Base-by-base conservation (phyloP, 352 stramenopile genomes). In the Pythium aristosporum region DNA sequence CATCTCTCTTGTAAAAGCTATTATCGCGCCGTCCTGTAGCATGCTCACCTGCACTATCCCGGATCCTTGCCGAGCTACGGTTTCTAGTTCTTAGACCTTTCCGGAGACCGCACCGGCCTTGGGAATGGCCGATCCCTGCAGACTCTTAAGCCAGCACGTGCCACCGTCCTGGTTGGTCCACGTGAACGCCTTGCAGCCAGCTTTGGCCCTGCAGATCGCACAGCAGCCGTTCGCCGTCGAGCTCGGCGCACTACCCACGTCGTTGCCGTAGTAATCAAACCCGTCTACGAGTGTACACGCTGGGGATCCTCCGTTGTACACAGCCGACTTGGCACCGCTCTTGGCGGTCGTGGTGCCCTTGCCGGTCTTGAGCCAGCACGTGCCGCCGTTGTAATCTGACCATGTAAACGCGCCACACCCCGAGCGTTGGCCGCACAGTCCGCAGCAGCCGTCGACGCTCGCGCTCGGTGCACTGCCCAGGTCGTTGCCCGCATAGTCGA, bases 321-420 rank as follows among this genome's bases (percentile, higher is more conserved):
- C 58, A 3, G 34, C 53, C n/a, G 62, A 69, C 55, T 60, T 53
- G 23, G 28, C 62, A 18, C 62, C 62, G 2, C 34, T 49, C 52
- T 62, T 66, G 34, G 20, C 32, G 10, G 42, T 30, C 13, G 64
- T 46, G 23, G 57, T 25, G 15, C 68, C 63, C 54, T 71, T 65
- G 50, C 20, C 18, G 2, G 2, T 79, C 61, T 91, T 89, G 30
- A 88, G 66, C 68, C 72, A 89, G 55, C 79, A 87, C 12, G 73
- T 86, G 10, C 80, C 80, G 15, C 72, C 66, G 44, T 80, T 83
- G 70, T 69, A 65, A 32, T 67, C 61, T 5, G 64, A 63, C 63
- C 61, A 72, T 39, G 64, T 66, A 59, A 61, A 74, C 34, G 64
- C 66, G 9, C 55, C 57, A 54, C 70, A 70, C 32, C 57, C 65